Evolutionary conservation across 805 yeast species (phyloP).

Genomic region (Candida anglica): DNA sequence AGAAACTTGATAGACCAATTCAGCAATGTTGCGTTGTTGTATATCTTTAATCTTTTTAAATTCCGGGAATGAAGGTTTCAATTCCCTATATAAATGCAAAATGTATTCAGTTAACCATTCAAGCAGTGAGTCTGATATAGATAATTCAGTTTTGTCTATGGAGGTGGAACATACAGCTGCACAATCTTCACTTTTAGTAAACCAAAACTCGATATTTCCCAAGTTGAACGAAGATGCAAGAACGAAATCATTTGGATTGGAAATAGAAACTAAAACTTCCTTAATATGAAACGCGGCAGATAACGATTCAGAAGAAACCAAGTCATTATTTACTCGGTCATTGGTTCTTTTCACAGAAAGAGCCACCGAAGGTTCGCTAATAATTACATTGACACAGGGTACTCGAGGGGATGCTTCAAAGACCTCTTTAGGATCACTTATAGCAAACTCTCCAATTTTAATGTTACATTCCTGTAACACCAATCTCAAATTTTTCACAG

Average conservation of each 20-base stretch:
- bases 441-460: conserved; percentile 29
- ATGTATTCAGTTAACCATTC: conserved; percentile 19
- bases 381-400: conserved; percentile 22
- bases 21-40: conserved; percentile 17
- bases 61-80: conserved; percentile 12
- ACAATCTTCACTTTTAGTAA: conserved; percentile 12
- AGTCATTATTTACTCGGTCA: conserved; percentile 2
- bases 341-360: conserved; percentile 15
- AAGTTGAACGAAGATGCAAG: conserved; percentile 13
- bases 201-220: conserved; percentile 36
- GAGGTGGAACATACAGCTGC: conserved; percentile 9
- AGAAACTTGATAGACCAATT: conserved; percentile 39
- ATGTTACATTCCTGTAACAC: conserved; percentile 44
- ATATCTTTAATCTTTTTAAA: conserved; percentile 12
- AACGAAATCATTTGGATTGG: conserved; percentile 17
- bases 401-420: conserved; percentile 23
- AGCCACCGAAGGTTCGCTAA: conserved; percentile 34
- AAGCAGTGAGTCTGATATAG: conserved; percentile 11
- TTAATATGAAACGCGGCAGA: conserved; percentile 30
- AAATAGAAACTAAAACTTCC: conserved; percentile 17
- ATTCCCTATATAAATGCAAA: conserved; percentile 7
- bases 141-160: conserved; percentile 4
- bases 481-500: conserved; percentile 42
- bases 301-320: conserved; percentile 8
- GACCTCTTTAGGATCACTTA: conserved; percentile 14